A percentile compares a stretch with the other conserved stretches of the same genome.
Conservation (phyloP, 2,329 filamentous ascomycete species). For the Trematosphaeria pertusa region DNA sequence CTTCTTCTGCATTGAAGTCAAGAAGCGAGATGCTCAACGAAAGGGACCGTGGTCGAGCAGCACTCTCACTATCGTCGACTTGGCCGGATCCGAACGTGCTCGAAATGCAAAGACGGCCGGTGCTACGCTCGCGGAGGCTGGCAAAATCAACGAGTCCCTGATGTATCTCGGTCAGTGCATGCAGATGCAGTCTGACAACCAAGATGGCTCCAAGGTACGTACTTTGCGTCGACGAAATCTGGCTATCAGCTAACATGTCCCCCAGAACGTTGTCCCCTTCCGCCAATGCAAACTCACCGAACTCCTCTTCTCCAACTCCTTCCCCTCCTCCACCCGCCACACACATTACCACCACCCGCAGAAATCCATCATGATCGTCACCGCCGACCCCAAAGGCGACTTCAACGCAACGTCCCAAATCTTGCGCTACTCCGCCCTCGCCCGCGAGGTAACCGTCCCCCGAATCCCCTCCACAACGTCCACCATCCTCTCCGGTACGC, state of each 20-base stretch:
- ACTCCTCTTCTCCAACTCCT: conserved; percentile 60
- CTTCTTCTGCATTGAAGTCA: conserved; percentile 95
- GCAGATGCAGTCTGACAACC: conserved; percentile 88
- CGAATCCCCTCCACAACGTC: conserved; percentile 83
- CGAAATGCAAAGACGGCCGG: conserved; percentile 93
- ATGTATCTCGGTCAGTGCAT: conserved; percentile 99
- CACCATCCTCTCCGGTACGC: conserved; percentile 61
- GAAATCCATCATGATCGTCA: conserved; percentile 94
- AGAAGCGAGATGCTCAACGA: conserved; percentile 71
- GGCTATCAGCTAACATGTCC: too few species aligned
- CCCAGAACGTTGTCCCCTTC: conserved; percentile 72
- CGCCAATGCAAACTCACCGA: conserved; percentile 62
- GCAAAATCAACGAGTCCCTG: conserved; percentile 97
- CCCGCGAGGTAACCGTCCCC: conserved; percentile 89
- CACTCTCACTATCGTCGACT: conserved; percentile 85
- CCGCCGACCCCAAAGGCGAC: conserved; percentile 89
- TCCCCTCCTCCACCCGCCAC: conserved; percentile 55
- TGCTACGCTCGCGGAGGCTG: conserved; percentile 89
- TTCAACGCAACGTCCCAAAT: conserved; percentile 98
- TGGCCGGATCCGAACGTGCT: conserved; percentile 93
- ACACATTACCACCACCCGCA: conserved; percentile 65
- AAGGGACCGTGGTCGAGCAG: conserved; percentile 75
- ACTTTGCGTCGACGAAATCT: too few species aligned
- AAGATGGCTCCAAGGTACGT: conserved; percentile 73
- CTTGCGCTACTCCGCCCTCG: conserved; percentile 89